These are phyloP conservation scores for Straminergon stramineum DNA, from an alignment of 225 moss, liverwort and hornwort genomes.

Conservation along the genomic window DNA sequence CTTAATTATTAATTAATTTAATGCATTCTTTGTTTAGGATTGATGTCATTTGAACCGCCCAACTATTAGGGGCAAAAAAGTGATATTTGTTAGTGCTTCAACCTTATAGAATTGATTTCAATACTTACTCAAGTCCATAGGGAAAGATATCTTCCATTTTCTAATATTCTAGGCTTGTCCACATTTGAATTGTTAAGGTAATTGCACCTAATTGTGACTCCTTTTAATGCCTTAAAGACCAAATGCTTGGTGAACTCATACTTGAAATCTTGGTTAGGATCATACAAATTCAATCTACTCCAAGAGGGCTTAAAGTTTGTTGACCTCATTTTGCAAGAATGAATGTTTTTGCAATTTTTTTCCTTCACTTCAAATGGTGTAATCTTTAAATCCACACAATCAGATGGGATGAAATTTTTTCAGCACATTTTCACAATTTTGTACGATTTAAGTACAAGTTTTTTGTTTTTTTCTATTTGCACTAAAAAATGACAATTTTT, in stretches of 20 bases:
- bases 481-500: background rate
- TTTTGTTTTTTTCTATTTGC: background rate
- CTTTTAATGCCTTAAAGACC: background rate
- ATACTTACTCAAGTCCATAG: background rate
- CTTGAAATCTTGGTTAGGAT: too few relatives aligned
- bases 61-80: background rate
- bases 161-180: background rate
- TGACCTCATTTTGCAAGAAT: too few relatives aligned
- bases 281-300: too few relatives aligned
- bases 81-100: background rate
- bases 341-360: too few relatives aligned
- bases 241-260: rapidly evolving
- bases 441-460: background rate
- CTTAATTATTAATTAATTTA: background rate
- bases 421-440: background rate
- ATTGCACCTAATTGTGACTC: background rate
- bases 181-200: background rate
- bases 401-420: background rate
- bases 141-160: background rate
- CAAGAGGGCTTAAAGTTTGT: too few relatives aligned
- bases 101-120: background rate
- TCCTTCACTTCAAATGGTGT: too few relatives aligned
- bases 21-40: background rate
- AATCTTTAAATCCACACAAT: too few relatives aligned
- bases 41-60: background rate